phyloP scores from a whole-genome alignment of 169 alveolate species.

The Perkinsus chesapeaki region DNA sequence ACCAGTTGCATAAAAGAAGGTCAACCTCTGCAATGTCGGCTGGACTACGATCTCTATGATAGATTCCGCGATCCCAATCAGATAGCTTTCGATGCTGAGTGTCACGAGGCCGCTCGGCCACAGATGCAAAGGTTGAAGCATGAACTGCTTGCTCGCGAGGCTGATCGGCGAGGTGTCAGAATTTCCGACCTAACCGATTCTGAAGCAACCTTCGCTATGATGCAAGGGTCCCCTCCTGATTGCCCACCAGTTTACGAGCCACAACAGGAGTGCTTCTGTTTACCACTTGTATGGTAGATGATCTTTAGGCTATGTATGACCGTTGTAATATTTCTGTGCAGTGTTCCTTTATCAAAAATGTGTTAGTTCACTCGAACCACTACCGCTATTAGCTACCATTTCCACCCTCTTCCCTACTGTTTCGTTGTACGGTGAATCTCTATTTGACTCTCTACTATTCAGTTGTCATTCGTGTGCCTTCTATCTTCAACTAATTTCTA shows the following conservation, averaged over 20 bases:
- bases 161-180: not conserved
- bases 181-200: not conserved
- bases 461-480: too few species aligned
- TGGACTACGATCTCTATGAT: not conserved
- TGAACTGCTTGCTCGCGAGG: not conserved
- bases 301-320: too few species aligned
- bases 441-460: too few species aligned
- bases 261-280: not conserved
- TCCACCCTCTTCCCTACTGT: too few species aligned
- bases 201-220: not conserved
- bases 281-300: not conserved
- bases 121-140: not conserved
- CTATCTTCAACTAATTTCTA: not conserved
- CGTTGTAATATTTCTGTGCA: too few species aligned
- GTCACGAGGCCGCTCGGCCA: not conserved
- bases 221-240: not conserved
- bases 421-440: too few species aligned
- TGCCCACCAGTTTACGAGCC: not conserved
- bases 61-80: not conserved
- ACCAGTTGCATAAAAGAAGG: not conserved
- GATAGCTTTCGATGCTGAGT: not conserved
- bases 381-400: too few species aligned
- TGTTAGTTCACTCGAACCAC: too few species aligned
- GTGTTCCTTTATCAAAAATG: too few species aligned
- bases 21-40: not conserved